Conservation (phyloP, 257 asterid species). For the Nicotiana otophora region DNA sequence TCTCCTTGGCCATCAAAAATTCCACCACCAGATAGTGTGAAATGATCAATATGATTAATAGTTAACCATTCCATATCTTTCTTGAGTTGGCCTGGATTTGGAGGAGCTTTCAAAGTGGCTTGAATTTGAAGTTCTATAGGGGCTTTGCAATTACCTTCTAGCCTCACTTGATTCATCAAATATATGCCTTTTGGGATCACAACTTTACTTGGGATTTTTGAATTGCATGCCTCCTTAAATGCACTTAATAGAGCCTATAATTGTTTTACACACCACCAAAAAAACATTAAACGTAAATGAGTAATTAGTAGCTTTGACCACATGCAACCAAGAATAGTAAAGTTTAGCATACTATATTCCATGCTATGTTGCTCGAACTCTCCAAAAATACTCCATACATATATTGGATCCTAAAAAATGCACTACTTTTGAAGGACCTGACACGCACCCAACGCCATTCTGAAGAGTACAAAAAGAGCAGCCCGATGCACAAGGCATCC, state of each 20-base stretch:
- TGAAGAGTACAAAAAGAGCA: too few relatives aligned
- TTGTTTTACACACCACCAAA: background rate
- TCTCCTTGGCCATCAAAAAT: constrained; percentile 41
- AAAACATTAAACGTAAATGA: background rate
- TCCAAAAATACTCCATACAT: too few relatives aligned
- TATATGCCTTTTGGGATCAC: constrained; percentile 36
- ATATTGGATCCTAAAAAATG: too few relatives aligned
- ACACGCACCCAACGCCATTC: too few relatives aligned
- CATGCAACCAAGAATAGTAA: background rate
- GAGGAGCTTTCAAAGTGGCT: constrained; percentile 32
- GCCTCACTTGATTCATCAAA: constrained; percentile 13
- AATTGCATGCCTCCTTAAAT: constrained; percentile 34
- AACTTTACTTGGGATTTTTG: constrained; percentile 14
- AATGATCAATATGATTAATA: constrained; percentile 22
- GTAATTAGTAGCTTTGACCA: background rate
- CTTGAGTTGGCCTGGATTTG: constrained; percentile 18
- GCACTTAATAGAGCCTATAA: constrained; percentile 37
- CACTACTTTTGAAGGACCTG: too few relatives aligned
- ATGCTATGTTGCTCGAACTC: accelerated
- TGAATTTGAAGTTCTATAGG: constrained; percentile 29
- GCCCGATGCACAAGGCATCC: too few relatives aligned
- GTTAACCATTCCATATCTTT: constrained; percentile 34
- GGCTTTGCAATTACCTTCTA: constrained; percentile 30
- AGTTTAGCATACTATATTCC: background rate
- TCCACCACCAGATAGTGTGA: constrained; percentile 46